These are phyloP conservation scores for Petasospora fabianii DNA, from an alignment of 1,139 yeast species.

Conservation along the genomic window DNA sequence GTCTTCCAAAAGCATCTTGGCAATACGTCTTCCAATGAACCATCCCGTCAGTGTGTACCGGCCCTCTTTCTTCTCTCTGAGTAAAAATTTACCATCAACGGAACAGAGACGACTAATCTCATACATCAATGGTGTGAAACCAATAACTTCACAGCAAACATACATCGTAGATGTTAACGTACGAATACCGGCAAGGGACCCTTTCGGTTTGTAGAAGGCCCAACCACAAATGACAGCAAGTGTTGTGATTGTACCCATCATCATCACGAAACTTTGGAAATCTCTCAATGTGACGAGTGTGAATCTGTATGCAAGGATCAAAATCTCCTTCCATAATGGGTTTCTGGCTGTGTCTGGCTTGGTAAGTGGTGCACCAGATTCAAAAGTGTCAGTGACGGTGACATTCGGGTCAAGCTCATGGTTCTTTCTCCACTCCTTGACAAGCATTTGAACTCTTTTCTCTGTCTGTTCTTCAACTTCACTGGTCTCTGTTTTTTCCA, in stretches of 20 bases:
- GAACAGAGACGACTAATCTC: conserved; percentile 73
- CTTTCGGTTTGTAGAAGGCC: conserved; percentile 67
- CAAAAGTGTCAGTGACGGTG: conserved; percentile 13
- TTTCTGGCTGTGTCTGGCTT: conserved; percentile 41
- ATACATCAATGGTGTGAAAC: conserved; percentile 41
- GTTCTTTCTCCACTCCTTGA: conserved; percentile 44
- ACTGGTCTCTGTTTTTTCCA: conserved; percentile 46
- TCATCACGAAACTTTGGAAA: conserved; percentile 54
- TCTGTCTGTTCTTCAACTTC: conserved; percentile 42
- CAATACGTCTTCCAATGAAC: conserved; percentile 42
- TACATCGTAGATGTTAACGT: conserved; percentile 62
- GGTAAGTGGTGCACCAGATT: conserved; percentile 7
- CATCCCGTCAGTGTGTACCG: conserved; percentile 59
- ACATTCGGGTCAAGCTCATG: conserved; percentile 12
- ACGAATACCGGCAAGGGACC: conserved; percentile 63
- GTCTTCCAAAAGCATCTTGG: conserved; percentile 69
- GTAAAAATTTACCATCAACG: conserved; percentile 54
- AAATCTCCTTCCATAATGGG: conserved; percentile 41
- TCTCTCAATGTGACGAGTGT: conserved; percentile 51
- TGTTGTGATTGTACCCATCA: conserved; percentile 44
- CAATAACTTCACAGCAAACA: conserved; percentile 27
- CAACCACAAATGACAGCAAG: conserved; percentile 52
- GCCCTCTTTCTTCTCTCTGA: conserved; percentile 35
- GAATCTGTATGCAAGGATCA: conserved; percentile 53
- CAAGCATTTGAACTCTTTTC: conserved; percentile 43